Evolutionary conservation across 2,329 filamentous ascomycete species (phyloP), one percentile per base, ranked within the genome.

Genomic region (Geosmithia morbida): DNA sequence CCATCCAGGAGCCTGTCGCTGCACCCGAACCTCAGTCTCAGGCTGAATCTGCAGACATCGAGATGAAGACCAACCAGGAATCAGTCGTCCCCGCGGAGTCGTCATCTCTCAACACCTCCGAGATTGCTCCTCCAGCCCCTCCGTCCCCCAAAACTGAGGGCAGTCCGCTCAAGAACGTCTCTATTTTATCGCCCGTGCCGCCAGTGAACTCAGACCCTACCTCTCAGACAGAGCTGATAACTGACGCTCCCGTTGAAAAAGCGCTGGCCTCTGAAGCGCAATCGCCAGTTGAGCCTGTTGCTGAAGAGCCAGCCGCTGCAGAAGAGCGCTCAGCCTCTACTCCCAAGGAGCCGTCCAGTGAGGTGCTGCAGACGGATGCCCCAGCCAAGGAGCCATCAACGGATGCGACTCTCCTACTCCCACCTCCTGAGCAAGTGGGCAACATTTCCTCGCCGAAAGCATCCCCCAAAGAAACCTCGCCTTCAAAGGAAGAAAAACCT

Each of bases 161-260:
- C 2, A 77, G 72, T 46, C 72, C 72, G 1, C 57, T 76, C 18
- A 75, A 75, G 59, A 71, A 75, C 45, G 70, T 74, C 37, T 60
- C 71, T 26, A 50, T 72, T 16, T 65, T 62, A 10, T 73, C 72
- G 10, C 69, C 72, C 0, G 67, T 65, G 1, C 26, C 37, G 5
- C 4, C 26, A 39, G 33, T 7, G 33, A 13, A 5, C 6, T 37
- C 33, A 16, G 33, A 37, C 3, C 14, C 33, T 11, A 11, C 10
- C 3, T 3, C 33, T 37, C 33, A 11, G 11, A 6, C 3, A 16
- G 33, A 37, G 11, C 33, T 11, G 33, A 37, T 11, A 37, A 5
- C 33, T 37, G 16, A 44, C 22, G 19, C 46, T 29, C 18, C 42
- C 16, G 33, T 41, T 20, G 17, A 14, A 8, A 16, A 33, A 8